Evolutionary conservation across 2,329 filamentous ascomycete genomes (phyloP), one percentile per base, ranked within the genome.

Genomic region (Leptodontidium sp.): DNA sequence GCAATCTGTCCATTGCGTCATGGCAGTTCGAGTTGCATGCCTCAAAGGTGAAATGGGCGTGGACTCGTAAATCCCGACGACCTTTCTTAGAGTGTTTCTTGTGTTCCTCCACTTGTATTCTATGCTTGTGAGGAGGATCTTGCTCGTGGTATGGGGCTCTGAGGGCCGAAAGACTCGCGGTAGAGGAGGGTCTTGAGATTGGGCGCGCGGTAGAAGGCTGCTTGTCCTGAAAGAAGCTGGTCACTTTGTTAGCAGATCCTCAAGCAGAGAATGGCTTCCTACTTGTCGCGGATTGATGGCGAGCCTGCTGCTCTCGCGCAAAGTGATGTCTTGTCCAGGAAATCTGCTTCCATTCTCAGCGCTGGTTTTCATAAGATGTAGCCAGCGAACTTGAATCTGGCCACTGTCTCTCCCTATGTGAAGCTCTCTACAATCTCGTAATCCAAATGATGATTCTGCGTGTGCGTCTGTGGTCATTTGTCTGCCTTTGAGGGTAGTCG

Each of bases 21-120:
- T 40, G 14, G 32, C 2, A 3, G n/a, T 15, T 58, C 9, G 55
- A 43, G 4, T 4, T 21, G 11, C 1, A 2, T 40, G 32, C 17
- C 21, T 38, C 29, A 24, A 58, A 40, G 35, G 55, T 40, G 32
- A 58, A 40, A 8, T 2, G 29, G 29, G 35, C n/a, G 11, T 24
- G 11, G n/a, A 24, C 3, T 24, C 35, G 55, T 40, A 24, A 40
- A 24, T 15, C 55, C 17, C 35, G 55, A 17, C 2, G 8, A n/a
- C 32, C n/a, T 17, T 40, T 58, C 40, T 15, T 17, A 12, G 35
- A 15, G 2, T 40, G 55, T 58, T 7, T 43, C 38, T 24, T 58
- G 55, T 58, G 55, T 40, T 40, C 35, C 8, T 58, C n/a, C 32
- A 15, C 55, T 58, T 58, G 55, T 40, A 12, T 24, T 40, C 4